Base-by-base conservation (phyloP, 1,284 basidiomycete genomes). In the Puccinia hordei region DNA sequence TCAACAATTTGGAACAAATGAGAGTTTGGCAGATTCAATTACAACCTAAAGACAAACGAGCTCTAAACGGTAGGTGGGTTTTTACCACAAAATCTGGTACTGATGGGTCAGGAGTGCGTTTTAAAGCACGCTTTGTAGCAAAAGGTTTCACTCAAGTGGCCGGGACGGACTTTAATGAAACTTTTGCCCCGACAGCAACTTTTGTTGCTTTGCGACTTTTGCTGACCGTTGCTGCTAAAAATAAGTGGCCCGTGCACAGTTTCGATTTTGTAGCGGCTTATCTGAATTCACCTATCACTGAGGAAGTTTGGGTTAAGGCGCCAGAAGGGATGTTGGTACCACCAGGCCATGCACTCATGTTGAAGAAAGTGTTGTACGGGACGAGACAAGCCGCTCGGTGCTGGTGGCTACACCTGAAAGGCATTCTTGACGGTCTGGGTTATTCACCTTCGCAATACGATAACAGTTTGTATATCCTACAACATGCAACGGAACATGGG, bases 201-300 rank as follows among this genome's bases (percentile, higher is more conserved):
- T 77, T 77, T 68, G 63, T 57, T 1, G 49, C 74, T 8, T 10
- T 77, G 27, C 24, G 72, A 4, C 13, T 73, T 1, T 19, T 61
- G 3, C 27, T 73, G 17, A 61, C 27, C 6, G 1, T 77, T 3
- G 74, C 74, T 1, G 61, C 74, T 8, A n/a, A 6, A 1, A 30
- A 24, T 38, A 51, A 72, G 0, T 77, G 44, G 63, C 27, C 30
- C 1, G 61, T 77, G 0, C 38, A 55, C 24, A 55, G 24, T 5
- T 77, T 77, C 24, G 74, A 77, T 55, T 65, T 77, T 41, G 63
- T 66, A 24, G 63, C 74, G 0, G 74, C 74, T 2, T 77, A 77
- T 24, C 38, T 77, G 2, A 66, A 77, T 27, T 53, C 46, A 0
- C 61, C 74, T 0, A 66, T 77, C 19, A 33, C 68, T 12, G 30